A percentile compares a stretch with the other conserved stretches of the same genome.
phyloP scores from a whole-genome alignment of 2,329 filamentous ascomycete species.

The Ceratocystis lukuohia region DNA sequence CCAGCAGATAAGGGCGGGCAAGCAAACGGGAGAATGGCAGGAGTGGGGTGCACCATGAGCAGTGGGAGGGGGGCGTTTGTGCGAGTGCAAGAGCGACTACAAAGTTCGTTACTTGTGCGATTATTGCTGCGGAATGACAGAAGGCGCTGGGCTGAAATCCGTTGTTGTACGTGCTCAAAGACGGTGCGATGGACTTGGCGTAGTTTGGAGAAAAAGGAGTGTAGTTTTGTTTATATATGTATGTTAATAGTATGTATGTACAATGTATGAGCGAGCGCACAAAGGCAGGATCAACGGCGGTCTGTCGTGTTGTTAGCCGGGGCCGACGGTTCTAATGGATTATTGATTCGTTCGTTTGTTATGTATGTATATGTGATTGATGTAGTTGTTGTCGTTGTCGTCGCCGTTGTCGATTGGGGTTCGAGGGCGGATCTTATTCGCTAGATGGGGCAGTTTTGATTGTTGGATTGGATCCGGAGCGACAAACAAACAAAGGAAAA shows the following conservation, averaged over 20 bases:
- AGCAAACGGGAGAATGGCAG: neutral
- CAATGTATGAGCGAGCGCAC: neutral
- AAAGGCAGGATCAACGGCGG: neutral
- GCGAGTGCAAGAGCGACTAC: neutral
- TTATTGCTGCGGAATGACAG: neutral
- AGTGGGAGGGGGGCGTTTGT: neutral
- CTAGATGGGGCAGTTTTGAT: neutral
- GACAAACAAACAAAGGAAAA: neutral
- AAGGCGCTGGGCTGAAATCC: neutral
- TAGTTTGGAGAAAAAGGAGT: neutral
- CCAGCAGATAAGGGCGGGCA: neutral
- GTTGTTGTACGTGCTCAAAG: too few species aligned
- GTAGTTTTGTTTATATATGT: conserved; percentile 1
- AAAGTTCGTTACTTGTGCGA: neutral
- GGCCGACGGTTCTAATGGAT: neutral
- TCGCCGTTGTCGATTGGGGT: neutral
- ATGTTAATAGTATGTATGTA: neutral
- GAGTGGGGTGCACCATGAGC: neutral
- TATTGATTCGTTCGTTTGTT: neutral
- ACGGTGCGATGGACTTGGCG: too few species aligned
- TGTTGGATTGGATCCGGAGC: neutral
- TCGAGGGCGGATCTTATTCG: neutral
- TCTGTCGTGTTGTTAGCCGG: neutral
- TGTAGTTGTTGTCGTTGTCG: neutral
- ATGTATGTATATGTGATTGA: too few species aligned